Evolutionary conservation across 192 early-diverging fungal genomes (phyloP).

Genomic region (Coemansia sp.): DNA sequence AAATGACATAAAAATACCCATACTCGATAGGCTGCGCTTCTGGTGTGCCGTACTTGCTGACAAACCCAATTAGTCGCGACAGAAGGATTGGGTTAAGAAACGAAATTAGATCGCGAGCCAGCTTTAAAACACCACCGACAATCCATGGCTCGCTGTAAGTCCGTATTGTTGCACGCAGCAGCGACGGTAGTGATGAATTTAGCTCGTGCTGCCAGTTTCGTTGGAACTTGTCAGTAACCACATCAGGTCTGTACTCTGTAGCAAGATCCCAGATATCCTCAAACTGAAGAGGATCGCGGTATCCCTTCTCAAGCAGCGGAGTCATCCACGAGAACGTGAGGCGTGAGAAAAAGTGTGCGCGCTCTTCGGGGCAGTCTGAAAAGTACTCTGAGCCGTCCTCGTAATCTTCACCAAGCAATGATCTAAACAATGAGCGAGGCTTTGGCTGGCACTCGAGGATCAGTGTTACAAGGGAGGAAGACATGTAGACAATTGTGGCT

Average conservation of each 20-base stretch:
- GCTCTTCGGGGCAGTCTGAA: slow-evolving; percentile 62
- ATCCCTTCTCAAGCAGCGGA: slow-evolving; percentile 76
- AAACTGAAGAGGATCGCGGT: slow-evolving; percentile 68
- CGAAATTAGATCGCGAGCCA: slow-evolving; percentile 71
- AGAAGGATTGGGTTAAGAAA: slow-evolving; percentile 88
- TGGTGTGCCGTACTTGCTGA: slow-evolving; percentile 58
- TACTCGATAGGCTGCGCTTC: slow-evolving; percentile 64
- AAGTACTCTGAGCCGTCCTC: slow-evolving; percentile 6
- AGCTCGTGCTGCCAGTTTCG: slow-evolving; percentile 74
- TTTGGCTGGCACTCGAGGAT: slow-evolving; percentile 38
- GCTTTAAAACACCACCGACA: slow-evolving; percentile 80
- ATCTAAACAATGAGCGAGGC: slow-evolving; percentile 27
- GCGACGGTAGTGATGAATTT: slow-evolving; percentile 60
- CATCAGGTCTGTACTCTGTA: slow-evolving; percentile 60
- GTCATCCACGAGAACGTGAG: slow-evolving; percentile 91
- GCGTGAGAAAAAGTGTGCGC: slow-evolving; percentile 78
- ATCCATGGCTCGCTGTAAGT: slow-evolving; percentile 71
- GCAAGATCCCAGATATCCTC: slow-evolving; percentile 79
- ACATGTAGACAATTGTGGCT: slow-evolving; percentile 19
- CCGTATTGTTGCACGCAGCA: slow-evolving; percentile 61
- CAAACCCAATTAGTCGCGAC: slow-evolving; percentile 67
- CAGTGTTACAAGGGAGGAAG: slow-evolving; percentile 31
- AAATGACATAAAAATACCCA: slow-evolving; percentile 76
- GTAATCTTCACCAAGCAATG: slow-evolving; percentile 26
- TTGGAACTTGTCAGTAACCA: slow-evolving; percentile 69